These are phyloP conservation scores for Paracorniculantispora psalliotae DNA, from an alignment of 2,329 filamentous ascomycete species.

Conservation along the genomic window DNA sequence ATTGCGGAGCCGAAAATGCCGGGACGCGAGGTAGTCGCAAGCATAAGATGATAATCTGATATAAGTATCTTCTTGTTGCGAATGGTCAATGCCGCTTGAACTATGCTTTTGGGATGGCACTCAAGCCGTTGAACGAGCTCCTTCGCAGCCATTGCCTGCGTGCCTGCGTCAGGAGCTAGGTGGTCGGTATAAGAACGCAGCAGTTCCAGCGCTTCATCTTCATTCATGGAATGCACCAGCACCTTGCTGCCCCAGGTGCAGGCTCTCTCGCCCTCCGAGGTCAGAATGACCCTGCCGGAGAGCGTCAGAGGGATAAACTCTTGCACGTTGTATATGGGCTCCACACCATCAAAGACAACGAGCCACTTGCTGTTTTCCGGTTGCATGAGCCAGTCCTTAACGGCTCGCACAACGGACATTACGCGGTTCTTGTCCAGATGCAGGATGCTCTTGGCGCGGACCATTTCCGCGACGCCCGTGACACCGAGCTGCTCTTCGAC, in stretches of 20 bases:
- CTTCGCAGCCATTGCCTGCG: slow-evolving; percentile 16
- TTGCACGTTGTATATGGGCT: slow-evolving; percentile 21
- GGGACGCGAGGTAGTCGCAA: slow-evolving; percentile 14
- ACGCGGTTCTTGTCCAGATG: slow-evolving; percentile 20
- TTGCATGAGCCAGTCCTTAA: slow-evolving; percentile 24
- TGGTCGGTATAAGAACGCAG: slow-evolving; percentile 1
- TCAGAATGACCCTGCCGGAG: slow-evolving; percentile 22
- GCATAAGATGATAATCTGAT: slow-evolving; percentile 16
- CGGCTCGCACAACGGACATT: slow-evolving; percentile 22
- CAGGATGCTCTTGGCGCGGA: slow-evolving; percentile 20
- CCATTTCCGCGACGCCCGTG: slow-evolving; percentile 22
- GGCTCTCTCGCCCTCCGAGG: slow-evolving; percentile 19
- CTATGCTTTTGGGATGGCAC: slow-evolving; percentile 20
- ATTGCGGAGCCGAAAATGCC: slow-evolving; percentile 19
- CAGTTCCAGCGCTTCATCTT: slow-evolving; percentile 19
- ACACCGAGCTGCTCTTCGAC: slow-evolving; percentile 23
- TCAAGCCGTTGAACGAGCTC: slow-evolving; percentile 17
- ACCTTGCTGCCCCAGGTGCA: slow-evolving; percentile 21
- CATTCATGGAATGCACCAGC: slow-evolving; percentile 18
- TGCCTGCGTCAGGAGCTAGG: slow-evolving; percentile 4
- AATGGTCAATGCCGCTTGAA: slow-evolving; percentile 20
- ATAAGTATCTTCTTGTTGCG: slow-evolving; percentile 17
- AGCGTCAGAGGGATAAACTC: slow-evolving; percentile 23
- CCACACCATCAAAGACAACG: slow-evolving; percentile 22
- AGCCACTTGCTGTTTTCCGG: slow-evolving; percentile 23